Percentiles rank a stretch among this genome's conserved stretches.
phyloP scores from a whole-genome alignment of 2,329 filamentous ascomycete species.

The Tympanopsis confertula region DNA sequence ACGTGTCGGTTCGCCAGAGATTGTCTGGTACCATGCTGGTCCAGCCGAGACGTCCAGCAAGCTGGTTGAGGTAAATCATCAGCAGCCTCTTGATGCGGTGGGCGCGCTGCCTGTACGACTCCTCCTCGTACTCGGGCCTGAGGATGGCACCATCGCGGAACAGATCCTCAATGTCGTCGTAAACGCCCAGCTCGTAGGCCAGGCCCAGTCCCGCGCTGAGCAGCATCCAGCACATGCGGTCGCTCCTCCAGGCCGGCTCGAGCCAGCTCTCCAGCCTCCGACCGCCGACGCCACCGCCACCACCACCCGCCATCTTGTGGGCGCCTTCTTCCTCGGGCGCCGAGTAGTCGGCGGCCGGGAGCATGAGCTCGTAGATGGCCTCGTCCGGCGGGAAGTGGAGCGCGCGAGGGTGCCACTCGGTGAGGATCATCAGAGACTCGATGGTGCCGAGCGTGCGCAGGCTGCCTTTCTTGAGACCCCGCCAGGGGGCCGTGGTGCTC shows the following conservation, averaged over 20 bases:
- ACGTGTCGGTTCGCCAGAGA: conserved; percentile 38
- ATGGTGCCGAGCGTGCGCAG: conserved; percentile 85
- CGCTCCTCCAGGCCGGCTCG: conserved; percentile 86
- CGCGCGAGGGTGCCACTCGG: conserved; percentile 92
- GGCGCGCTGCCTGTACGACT: conserved; percentile 65
- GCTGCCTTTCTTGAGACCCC: conserved; percentile 63
- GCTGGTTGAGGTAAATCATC: conserved; percentile 82
- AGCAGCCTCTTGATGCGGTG: conserved; percentile 75
- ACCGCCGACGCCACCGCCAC: conserved; percentile 57
- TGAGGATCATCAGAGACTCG: conserved; percentile 84
- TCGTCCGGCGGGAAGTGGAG: conserved; percentile 86
- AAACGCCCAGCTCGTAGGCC: conserved; percentile 88
- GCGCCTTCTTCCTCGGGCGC: conserved; percentile 17
- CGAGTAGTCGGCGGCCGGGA: conserved; percentile 43
- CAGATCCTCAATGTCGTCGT: conserved; percentile 74
- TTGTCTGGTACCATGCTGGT: conserved; percentile 81
- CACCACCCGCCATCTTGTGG: conserved; percentile 29
- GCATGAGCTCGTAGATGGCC: conserved; percentile 55
- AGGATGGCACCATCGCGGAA: conserved; percentile 45
- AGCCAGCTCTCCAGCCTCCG: conserved; percentile 89
- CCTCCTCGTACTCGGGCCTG: conserved; percentile 60
- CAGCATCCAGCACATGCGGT: conserved; percentile 97
- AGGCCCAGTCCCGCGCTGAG: conserved; percentile 82
- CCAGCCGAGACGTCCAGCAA: conserved; percentile 83
- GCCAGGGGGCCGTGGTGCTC: conserved; percentile 59